These are phyloP conservation scores for Medicago ruthenica DNA, from an alignment of 306 rosid genomes.

Conservation along the genomic window DNA sequence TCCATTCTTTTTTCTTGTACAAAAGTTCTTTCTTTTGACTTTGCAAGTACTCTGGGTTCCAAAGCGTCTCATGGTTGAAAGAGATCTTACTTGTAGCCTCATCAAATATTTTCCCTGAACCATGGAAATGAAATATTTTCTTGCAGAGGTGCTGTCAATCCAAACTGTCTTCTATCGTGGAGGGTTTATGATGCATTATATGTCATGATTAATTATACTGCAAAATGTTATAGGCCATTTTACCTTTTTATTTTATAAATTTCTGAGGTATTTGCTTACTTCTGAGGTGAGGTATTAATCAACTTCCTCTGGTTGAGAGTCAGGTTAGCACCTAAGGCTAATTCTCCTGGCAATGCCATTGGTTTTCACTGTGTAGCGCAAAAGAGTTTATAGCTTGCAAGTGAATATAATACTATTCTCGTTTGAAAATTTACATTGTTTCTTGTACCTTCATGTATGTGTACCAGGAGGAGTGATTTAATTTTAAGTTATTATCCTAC, in stretches of 20 bases:
- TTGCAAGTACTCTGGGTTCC: neutral
- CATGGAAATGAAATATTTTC: slow-evolving; percentile 32
- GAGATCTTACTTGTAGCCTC: slow-evolving; percentile 16
- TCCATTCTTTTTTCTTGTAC: slow-evolving; percentile 6
- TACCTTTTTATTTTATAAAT: neutral
- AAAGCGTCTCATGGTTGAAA: slow-evolving; percentile 17
- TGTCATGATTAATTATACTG: neutral
- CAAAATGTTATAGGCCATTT: neutral
- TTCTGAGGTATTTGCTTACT: neutral
- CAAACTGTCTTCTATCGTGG: neutral
- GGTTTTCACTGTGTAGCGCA: neutral
- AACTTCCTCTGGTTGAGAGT: neutral
- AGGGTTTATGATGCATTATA: slow-evolving; percentile 10
- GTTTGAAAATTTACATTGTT: neutral
- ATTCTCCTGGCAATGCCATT: neutral
- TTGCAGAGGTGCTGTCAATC: slow-evolving; percentile 7
- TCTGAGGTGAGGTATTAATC: neutral
- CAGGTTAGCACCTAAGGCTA: neutral
- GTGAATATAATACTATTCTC: neutral
- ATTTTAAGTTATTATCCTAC: neutral
- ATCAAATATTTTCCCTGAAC: slow-evolving; percentile 28
- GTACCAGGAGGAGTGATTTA: neutral
- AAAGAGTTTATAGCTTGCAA: neutral
- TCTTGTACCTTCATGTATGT: neutral
- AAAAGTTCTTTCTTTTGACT: slow-evolving; percentile 5